phyloP scores from a whole-genome alignment of 805 yeast species.

The Ogataea trehalophila region DNA sequence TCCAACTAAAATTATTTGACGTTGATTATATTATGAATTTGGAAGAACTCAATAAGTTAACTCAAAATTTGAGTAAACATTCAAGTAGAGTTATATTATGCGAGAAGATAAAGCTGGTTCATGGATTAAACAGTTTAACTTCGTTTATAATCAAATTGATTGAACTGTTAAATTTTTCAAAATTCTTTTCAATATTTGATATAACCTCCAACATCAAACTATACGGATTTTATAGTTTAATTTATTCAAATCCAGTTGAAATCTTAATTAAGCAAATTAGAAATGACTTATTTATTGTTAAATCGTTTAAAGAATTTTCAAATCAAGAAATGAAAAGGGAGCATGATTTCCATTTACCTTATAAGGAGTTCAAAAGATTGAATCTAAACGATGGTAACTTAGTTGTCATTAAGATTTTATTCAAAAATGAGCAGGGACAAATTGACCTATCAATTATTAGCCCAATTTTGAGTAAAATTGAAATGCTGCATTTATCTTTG shows the following conservation, averaged over 20 bases:
- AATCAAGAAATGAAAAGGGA: conserved; percentile 28
- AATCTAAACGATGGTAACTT: conserved; percentile 26
- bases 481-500: conserved; percentile 25
- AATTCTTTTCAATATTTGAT: conserved; percentile 28
- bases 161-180: conserved; percentile 19
- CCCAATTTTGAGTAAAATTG: conserved; percentile 22
- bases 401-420: conserved; percentile 27
- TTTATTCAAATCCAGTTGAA: conserved; percentile 26
- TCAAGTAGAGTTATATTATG: conserved; percentile 17
- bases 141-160: conserved; percentile 21
- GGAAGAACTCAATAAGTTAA: conserved; percentile 19
- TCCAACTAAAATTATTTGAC: conserved; percentile 25
- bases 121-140: conserved; percentile 21
- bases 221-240: conserved; percentile 27
- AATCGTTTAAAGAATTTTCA: conserved; percentile 28
- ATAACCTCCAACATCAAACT: conserved; percentile 28
- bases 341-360: conserved; percentile 30
- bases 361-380: conserved; percentile 27
- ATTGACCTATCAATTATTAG: conserved; percentile 24
- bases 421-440: conserved; percentile 28
- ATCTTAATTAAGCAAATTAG: conserved; percentile 28
- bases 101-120: conserved; percentile 25
- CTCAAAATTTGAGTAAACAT: conserved; percentile 10
- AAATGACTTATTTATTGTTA: conserved; percentile 26
- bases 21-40: conserved; percentile 25